Base-by-base conservation (phyloP, 495 filamentous ascomycete species). In the Neurospora discreta region DNA sequence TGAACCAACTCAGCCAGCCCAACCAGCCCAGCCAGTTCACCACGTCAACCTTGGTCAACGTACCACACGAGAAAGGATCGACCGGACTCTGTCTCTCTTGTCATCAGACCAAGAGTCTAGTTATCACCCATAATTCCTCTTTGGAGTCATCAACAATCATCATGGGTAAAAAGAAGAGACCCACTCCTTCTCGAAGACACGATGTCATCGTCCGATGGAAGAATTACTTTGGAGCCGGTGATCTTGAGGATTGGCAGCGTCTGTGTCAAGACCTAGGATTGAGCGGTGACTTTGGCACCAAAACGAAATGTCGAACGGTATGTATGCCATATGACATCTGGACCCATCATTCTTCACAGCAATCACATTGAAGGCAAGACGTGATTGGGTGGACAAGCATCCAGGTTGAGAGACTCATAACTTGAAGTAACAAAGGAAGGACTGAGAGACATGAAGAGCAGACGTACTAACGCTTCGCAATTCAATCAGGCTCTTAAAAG, bases 221-320 rank as follows among this genome's bases (percentile, higher is more conserved):
- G 20, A 16, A 69, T 0, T 80, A 81, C 67, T 81, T 82, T 69
- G 79, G 80, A 68, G 3, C 39, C 0, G 78, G 78, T n/a, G 71
- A 74, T 0, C 76, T 84, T 0, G 11, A 69, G 9, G 75, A 81
- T 42, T 83, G 80, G 80, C 79, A 81, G 58, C 74, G 75, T 2
- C 69, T 84, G n/a, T 80, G 82, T 76, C 6, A 1, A 2, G 77
- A 83, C 18, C 68, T 84, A 9, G 78, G 80, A 9, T 74, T 83
- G 42, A 69, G 68, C 2, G 75, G 70, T 1, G 23, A 74, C 1
- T 77, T 77, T 15, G 20, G 30, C 0, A 83, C 79, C 71, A 82
- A 78, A 65, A 83, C 39, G 0, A 74, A 83, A 46, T 84, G 82
- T 69, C 72, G 75, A 43, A 79, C 79, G 73, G 82, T 82, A 74